Evolutionary conservation across 1,284 basidiomycete species (phyloP).

Genomic region (Rhodofomes roseus): DNA sequence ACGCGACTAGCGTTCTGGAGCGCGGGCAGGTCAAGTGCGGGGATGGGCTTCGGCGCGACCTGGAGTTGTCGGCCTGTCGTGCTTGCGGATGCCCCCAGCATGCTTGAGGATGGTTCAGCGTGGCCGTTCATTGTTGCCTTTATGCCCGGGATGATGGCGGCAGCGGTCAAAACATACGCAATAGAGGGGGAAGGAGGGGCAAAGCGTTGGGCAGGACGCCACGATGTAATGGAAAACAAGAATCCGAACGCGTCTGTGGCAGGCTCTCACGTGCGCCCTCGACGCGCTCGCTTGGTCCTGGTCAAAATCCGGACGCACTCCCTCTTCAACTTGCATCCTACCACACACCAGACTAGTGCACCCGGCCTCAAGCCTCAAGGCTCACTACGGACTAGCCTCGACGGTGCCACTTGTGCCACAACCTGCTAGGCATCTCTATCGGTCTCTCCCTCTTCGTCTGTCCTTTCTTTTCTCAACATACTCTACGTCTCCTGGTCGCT

Average conservation of each 20-base stretch:
- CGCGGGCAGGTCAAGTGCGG: slow-evolving; percentile 54
- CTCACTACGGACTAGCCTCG: not conserved
- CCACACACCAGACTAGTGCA: not conserved
- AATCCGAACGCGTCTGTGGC: slow-evolving; percentile 5
- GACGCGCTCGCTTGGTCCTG: not conserved
- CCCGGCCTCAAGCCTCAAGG: not conserved
- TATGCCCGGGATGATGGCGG: not conserved
- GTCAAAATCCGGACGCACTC: not conserved
- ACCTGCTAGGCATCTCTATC: not conserved
- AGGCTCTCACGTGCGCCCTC: not conserved
- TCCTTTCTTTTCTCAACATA: not conserved
- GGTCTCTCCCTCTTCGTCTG: not conserved
- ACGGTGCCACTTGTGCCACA: not conserved
- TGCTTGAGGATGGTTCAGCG: slow-evolving; percentile 15
- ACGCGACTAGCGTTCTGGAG: slow-evolving; percentile 63
- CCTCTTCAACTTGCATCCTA: not conserved
- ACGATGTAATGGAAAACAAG: not conserved
- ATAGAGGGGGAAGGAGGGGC: not conserved
- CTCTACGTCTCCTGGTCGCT: not conserved
- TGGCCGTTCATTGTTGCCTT: slow-evolving; percentile 12
- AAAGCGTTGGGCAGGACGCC: not conserved
- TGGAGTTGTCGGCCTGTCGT: slow-evolving; percentile 16
- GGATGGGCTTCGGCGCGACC: slow-evolving; percentile 26
- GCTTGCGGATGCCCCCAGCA: slow-evolving; percentile 13
- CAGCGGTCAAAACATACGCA: not conserved